Conservation (phyloP, 441 rosid species). For the Erysimum cheiri region DNA sequence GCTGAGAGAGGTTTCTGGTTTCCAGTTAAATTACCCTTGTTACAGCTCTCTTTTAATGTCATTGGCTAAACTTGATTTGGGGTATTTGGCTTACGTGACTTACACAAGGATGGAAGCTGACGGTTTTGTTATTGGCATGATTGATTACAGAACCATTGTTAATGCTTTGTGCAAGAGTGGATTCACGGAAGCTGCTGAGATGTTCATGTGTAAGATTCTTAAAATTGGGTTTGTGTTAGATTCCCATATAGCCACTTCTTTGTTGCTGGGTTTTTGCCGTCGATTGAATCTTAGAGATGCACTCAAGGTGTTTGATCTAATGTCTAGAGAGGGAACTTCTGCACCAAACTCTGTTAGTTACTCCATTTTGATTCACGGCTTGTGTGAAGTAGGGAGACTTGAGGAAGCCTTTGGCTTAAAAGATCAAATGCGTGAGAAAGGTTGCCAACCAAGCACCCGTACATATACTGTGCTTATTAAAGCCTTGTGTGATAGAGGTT, state of each 20-base stretch:
- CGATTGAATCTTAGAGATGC: constrained; percentile 38
- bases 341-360: constrained; percentile 55
- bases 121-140: constrained; percentile 48
- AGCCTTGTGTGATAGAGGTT: constrained; percentile 48
- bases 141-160: constrained; percentile 52
- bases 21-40: constrained; percentile 54
- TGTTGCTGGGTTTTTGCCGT: constrained; percentile 52
- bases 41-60: constrained; percentile 54
- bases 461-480: constrained; percentile 53
- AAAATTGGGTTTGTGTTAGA: constrained; percentile 55
- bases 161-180: constrained; percentile 59
- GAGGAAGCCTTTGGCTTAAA: constrained; percentile 50
- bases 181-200: constrained; percentile 49
- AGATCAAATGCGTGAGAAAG: constrained; percentile 48
- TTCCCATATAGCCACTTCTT: constrained; percentile 54
- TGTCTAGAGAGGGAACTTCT: constrained; percentile 48
- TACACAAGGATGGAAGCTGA: constrained; percentile 50
- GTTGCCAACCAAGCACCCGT: constrained; percentile 48
- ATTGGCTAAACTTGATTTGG: constrained; percentile 51
- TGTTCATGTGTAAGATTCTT: constrained; percentile 53
- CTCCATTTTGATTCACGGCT: constrained; percentile 52
- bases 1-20: constrained; percentile 41
- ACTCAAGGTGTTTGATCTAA: constrained; percentile 50
- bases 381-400: constrained; percentile 48
- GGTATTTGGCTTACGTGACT: constrained; percentile 44